Conservation (phyloP, 2,329 filamentous ascomycete species). For the Purpureocillium takamizusanense region DNA sequence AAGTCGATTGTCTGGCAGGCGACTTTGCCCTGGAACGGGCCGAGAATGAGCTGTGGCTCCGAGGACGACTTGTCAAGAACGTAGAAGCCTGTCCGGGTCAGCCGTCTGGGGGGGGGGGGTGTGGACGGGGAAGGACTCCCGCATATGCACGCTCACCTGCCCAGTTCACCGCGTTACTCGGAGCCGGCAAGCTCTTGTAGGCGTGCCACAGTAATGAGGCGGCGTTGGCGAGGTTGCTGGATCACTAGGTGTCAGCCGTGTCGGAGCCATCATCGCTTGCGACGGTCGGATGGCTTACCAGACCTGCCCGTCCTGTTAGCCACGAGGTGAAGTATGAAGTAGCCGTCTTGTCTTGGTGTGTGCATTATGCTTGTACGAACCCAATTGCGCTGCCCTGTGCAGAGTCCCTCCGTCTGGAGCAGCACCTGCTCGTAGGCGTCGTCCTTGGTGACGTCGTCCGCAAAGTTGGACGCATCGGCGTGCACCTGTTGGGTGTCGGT, state of each 20-base stretch:
- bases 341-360: too few species aligned
- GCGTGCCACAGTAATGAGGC: slow-evolving; percentile 73
- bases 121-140: background rate
- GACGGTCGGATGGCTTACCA: slow-evolving; percentile 9
- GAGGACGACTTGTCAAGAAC: slow-evolving; percentile 44
- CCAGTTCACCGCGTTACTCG: slow-evolving; percentile 67
- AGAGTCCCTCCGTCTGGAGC: slow-evolving; percentile 58
- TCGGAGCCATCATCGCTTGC: too few species aligned
- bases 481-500: slow-evolving; percentile 46
- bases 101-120: too few species aligned
- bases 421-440: slow-evolving; percentile 69
- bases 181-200: slow-evolving; percentile 60
- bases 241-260: too few species aligned
- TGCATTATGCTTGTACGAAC: slow-evolving; percentile 45
- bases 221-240: slow-evolving; percentile 67
- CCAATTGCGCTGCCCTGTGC: slow-evolving; percentile 71
- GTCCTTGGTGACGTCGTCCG: slow-evolving; percentile 54
- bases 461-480: slow-evolving; percentile 71
- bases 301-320: slow-evolving; percentile 4
- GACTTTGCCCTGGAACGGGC: slow-evolving; percentile 71
- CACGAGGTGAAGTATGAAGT: too few species aligned
- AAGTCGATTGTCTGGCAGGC: slow-evolving; percentile 73
- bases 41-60: slow-evolving; percentile 56
- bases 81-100: slow-evolving; percentile 54
- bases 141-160: slow-evolving; percentile 37